Base-by-base conservation (phyloP, 225 moss, liverwort and hornwort genomes). In the Physcomitrium patens region DNA sequence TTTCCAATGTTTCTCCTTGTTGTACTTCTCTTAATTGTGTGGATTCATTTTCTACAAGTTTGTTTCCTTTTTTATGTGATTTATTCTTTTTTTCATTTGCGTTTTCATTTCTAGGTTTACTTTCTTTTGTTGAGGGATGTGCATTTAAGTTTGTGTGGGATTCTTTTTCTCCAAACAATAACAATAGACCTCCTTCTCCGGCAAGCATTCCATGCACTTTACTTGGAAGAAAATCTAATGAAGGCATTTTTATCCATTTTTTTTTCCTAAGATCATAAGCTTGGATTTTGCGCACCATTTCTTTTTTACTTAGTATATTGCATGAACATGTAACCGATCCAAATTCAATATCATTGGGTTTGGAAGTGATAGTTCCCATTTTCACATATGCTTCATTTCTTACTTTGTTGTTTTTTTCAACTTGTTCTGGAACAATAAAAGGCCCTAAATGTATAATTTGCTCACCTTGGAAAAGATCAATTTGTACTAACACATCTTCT, bases 171-270 rank as follows among this genome's bases (percentile, higher is more conserved):
- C 88, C 83, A 20, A 8, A 74, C 18, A 88, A 31, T 24, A 88
- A 73, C 10, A 88, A 65, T n/a, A 88, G 55, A 22, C 88, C 88
- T 0, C 88, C 85, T 54, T 88, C 85, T 3, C 88, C 88, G 1
- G 73, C 85, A 63, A 88, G 85, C 78, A 88, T 88, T 37, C 55
- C 1, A 10, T 85, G 85, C 8, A 88, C 76, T 80, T 67, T 83
- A 1, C 78, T 14, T 26, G 85, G 88, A 73, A 88, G 88, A 8
- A 88, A 88, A 70, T 88, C 71, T 57, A 88, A 54, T 0, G 80
- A 80, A 46, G 85, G 88, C 88, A 88, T 83, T 65, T 61, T 78
- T 0, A 85, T 8, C 88, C 88, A 88, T 72, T 85, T 83, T 63
- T 83, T 12, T 57, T 69, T 76, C 15, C 74, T 67, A 12, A 62